phyloP scores from a whole-genome alignment of 352 stramenopile genomes.

The Albugo candida region DNA sequence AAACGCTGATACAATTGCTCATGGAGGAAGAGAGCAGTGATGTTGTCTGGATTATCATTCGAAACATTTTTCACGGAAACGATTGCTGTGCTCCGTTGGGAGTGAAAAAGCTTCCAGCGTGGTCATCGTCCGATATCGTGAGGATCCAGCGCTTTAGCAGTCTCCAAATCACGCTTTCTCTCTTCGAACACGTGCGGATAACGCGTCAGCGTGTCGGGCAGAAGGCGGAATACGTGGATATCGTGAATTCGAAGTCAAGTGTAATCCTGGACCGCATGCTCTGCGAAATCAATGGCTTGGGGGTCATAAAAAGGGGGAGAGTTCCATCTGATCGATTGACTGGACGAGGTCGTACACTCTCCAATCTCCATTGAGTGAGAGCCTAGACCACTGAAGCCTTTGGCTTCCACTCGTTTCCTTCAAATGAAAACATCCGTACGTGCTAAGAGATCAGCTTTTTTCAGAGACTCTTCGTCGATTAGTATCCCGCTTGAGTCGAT shows the following conservation, averaged over 20 bases:
- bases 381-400: constrained; percentile 22
- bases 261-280: constrained; percentile 41
- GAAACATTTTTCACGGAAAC: constrained; percentile 32
- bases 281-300: constrained; percentile 17
- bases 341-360: not conserved
- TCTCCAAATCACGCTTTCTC: constrained; percentile 29
- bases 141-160: constrained; percentile 20
- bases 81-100: constrained; percentile 20
- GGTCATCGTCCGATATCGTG: constrained; percentile 34
- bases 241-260: constrained; percentile 21
- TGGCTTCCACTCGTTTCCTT: constrained; percentile 23
- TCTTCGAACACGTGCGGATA: constrained; percentile 15
- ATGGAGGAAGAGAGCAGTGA: constrained; percentile 46
- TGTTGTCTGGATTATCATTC: constrained; percentile 40
- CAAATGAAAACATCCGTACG: constrained; percentile 27
- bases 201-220: constrained; percentile 13
- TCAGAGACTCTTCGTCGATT: constrained; percentile 8
- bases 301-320: constrained; percentile 9
- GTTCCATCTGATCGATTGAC: not conserved
- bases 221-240: constrained; percentile 21
- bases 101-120: constrained; percentile 28
- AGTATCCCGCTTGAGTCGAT: constrained; percentile 27
- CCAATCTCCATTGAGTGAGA: constrained; percentile 28
- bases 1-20: constrained; percentile 27
- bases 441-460: constrained; percentile 16